Conservation (phyloP, 768 basidiomycete genomes). For the Tulasnella sp. region DNA sequence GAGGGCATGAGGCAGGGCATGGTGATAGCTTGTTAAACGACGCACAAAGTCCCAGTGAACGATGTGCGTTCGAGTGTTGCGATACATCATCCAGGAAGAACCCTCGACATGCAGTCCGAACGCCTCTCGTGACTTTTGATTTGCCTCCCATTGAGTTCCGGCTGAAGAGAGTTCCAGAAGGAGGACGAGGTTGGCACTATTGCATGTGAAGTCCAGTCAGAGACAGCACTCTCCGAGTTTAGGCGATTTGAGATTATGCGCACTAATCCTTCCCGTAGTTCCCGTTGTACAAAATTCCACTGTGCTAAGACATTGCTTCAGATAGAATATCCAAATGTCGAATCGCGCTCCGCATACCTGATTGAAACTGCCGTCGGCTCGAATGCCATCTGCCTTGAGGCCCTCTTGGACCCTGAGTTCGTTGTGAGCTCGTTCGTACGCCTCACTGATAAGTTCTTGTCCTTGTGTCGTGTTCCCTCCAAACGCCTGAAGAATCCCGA, state of each 20-base stretch:
- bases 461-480: slow-evolving; percentile 38
- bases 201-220: not conserved
- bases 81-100: slow-evolving; percentile 66
- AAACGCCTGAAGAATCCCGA: slow-evolving; percentile 20
- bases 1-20: not conserved
- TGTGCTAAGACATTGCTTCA: slow-evolving; percentile 43
- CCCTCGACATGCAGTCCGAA: slow-evolving; percentile 58
- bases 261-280: slow-evolving; percentile 61
- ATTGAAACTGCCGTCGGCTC: slow-evolving; percentile 44
- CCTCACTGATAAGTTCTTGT: slow-evolving; percentile 45
- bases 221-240: too few relatives aligned
- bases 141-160: slow-evolving; percentile 56
- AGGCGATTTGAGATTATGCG: slow-evolving; percentile 26
- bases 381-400: slow-evolving; percentile 59
- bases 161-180: slow-evolving; percentile 58
- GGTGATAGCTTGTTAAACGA: slow-evolving; percentile 26
- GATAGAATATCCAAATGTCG: not conserved
- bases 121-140: slow-evolving; percentile 42
- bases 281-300: slow-evolving; percentile 62
- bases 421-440: slow-evolving; percentile 51
- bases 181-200: slow-evolving; percentile 60
- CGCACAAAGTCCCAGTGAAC: slow-evolving; percentile 72
- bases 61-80: slow-evolving; percentile 53
- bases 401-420: slow-evolving; percentile 52
- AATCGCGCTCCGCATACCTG: slow-evolving; percentile 26